Conservation (phyloP, 176 grass and related monocot species). For the Dactylis glomerata region DNA sequence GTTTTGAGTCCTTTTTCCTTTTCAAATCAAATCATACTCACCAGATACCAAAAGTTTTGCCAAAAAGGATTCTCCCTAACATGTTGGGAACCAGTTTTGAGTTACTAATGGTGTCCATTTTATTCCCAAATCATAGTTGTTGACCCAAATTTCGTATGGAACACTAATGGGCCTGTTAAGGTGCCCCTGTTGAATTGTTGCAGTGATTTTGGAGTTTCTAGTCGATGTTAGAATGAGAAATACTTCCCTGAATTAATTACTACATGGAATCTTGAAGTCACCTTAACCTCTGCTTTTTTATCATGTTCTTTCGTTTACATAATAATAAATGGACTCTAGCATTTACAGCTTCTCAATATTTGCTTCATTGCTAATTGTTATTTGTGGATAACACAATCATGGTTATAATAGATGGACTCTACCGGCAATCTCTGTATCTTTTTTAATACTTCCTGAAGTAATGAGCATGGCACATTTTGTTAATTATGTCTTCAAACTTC, state of each 20-base stretch:
- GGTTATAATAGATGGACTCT: too few species aligned
- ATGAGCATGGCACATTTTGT: not conserved
- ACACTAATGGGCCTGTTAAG: not conserved
- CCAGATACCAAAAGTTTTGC: not conserved
- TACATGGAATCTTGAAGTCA: not conserved
- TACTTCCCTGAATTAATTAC: not conserved
- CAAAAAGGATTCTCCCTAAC: not conserved
- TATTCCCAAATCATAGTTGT: too few species aligned
- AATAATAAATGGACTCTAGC: not conserved
- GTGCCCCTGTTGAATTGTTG: not conserved
- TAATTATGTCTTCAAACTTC: not conserved
- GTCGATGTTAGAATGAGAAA: not conserved
- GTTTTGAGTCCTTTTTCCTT: not conserved
- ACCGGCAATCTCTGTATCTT: not conserved
- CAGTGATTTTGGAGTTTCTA: conserved; percentile 12
- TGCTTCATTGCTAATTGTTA: conserved; percentile 1
- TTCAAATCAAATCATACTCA: not conserved
- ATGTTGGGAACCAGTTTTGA: not conserved
- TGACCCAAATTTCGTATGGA: conserved; percentile 2
- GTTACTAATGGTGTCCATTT: too few species aligned
- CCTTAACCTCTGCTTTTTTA: not conserved
- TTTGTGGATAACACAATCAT: not conserved
- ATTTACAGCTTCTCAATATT: conserved; percentile 10
- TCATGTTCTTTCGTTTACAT: not conserved
- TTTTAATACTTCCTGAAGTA: not conserved